Conservation (phyloP, 106 monocot genomes). For the Dendrobium catenatum region DNA sequence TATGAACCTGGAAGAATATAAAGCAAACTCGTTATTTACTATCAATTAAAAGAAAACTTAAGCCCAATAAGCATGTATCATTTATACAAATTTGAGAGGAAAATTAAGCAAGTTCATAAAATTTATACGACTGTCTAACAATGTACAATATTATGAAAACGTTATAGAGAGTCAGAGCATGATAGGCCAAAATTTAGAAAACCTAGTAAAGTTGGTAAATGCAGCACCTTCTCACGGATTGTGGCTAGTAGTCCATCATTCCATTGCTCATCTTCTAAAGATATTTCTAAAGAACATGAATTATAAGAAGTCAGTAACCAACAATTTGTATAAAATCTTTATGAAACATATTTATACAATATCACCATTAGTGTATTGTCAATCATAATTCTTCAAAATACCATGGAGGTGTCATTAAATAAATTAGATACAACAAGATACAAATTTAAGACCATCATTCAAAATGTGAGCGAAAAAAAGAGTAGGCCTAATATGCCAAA, state of each 20-base stretch:
- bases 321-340: neutral
- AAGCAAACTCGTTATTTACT: neutral
- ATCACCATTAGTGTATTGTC: neutral
- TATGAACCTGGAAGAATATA: constrained; percentile 68
- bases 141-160: neutral
- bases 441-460: neutral
- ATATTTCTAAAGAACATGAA: constrained; percentile 50
- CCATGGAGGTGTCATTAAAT: neutral
- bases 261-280: constrained; percentile 87
- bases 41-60: neutral
- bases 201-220: neutral
- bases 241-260: constrained; percentile 97
- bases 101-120: neutral
- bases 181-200: neutral
- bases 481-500: neutral
- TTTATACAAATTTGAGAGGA: neutral
- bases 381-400: neutral
- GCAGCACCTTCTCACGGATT: constrained; percentile 80
- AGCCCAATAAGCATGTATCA: neutral
- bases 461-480: neutral
- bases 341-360: neutral
- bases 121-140: neutral
- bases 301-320: neutral
- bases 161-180: neutral
- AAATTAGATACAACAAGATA: neutral